Evolutionary conservation across 139 green algal genomes (phyloP).

Genomic region (Chara braunii): DNA sequence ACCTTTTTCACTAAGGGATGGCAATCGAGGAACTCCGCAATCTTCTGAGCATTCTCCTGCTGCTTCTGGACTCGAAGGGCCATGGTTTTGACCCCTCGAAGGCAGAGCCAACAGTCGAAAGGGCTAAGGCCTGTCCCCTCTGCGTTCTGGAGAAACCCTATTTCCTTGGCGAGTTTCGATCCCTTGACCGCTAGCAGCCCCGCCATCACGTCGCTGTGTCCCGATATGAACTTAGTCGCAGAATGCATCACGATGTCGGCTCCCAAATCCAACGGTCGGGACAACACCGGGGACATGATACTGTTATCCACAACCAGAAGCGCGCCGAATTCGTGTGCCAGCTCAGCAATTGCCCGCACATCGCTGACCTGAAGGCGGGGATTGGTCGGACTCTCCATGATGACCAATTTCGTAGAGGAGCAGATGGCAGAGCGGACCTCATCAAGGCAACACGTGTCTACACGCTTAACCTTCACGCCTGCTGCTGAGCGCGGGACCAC

Average conservation of each 20-base stretch:
- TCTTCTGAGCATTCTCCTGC: slow-evolving; percentile 44
- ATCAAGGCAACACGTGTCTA: slow-evolving; percentile 81
- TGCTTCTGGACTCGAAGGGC: slow-evolving; percentile 82
- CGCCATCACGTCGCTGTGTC: slow-evolving; percentile 87
- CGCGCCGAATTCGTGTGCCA: slow-evolving; percentile 65
- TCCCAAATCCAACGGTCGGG: slow-evolving; percentile 58
- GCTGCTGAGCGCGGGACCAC: slow-evolving; percentile 45
- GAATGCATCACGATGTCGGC: slow-evolving; percentile 94
- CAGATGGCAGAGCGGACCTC: slow-evolving; percentile 36
- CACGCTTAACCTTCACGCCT: slow-evolving; percentile 66
- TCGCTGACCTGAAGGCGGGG: slow-evolving; percentile 94
- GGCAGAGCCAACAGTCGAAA: slow-evolving; percentile 93
- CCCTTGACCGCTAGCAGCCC: slow-evolving; percentile 74
- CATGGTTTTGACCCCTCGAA: slow-evolving; percentile 96
- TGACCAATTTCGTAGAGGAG: slow-evolving; percentile 65
- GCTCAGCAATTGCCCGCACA: slow-evolving; percentile 53
- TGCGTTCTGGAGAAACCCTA: slow-evolving; percentile 88
- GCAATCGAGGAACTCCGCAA: slow-evolving; percentile 69
- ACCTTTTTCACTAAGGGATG: slow-evolving; percentile 78
- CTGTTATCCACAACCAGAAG: slow-evolving; percentile 90
- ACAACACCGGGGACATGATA: slow-evolving; percentile 85
- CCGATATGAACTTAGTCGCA: slow-evolving; percentile 92
- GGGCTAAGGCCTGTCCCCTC: slow-evolving; percentile 77
- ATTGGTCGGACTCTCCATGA: slow-evolving; percentile 98
- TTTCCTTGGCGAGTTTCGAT: slow-evolving; percentile 40